Evolutionary conservation across 2,329 filamentous ascomycete genomes (phyloP), one percentile per base, ranked within the genome.

Genomic region (Venturia oleaginea): DNA sequence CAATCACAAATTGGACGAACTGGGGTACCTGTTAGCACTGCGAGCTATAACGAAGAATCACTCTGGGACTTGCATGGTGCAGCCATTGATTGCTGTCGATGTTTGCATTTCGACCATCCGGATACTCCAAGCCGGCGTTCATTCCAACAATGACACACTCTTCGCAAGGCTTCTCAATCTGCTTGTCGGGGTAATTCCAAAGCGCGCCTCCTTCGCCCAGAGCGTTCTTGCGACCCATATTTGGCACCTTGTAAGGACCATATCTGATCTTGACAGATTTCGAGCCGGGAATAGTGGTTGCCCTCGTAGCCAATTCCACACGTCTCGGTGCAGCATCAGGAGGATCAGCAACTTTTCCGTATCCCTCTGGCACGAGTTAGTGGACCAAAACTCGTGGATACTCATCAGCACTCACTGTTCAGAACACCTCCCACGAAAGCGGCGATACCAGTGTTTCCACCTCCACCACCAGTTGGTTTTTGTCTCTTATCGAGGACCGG

Each of bases 61-160:
- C 2, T 5, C 17, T 17, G 19, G 11, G 3, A 40, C 37, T 22
- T 61, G 46, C 59, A 27, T 61, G 59, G 42, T 61, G 59, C n/a
- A 86, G 8, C 84, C 84, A 0, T 83, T 61, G 17, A 15, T 43
- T 43, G 24, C 10, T 59, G 34, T 63, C 61, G 24, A 64, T 64
- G 40, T 64, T 64, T 11, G 62, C 62, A 22, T 42, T 62, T 13
- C 19, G 8, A n/a, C 62, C 62, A 22, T 64, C 27, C 19, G 62
- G 51, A 40, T 64, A 64, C 37, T 64, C 62, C 62, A 64, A 48
- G 15, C 62, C 62, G 30, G 62, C 62, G n/a, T 64, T 59, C 51
- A 64, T 40, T n/a, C 62, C 62, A 27, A 64, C 32, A 46, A 64
- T 64, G 22, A 48, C 32, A 34, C 62, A 64, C 24, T 64, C 40